Percentiles rank a stretch among this genome's conserved stretches.
Evolutionary conservation across 139 green algal species (phyloP).

Genomic region (Chlamydomonas incerta): DNA sequence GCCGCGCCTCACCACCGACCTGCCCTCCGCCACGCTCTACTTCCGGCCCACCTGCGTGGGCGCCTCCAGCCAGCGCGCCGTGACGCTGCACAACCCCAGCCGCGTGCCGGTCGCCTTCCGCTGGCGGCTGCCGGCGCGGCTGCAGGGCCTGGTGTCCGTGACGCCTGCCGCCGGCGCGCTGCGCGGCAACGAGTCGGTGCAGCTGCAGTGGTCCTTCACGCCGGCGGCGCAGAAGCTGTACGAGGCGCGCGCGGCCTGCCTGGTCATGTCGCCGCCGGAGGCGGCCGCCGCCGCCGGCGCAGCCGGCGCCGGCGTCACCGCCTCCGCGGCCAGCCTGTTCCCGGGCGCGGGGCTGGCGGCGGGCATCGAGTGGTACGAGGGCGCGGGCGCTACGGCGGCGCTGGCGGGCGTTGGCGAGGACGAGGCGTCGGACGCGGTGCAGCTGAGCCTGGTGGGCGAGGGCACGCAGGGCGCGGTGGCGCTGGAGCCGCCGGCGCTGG

Average conservation of each 20-base stretch:
- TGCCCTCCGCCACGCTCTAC: slow-evolving; percentile 40
- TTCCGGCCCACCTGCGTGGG: slow-evolving; percentile 79
- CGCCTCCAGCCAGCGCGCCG: slow-evolving; percentile 55
- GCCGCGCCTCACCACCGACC: slow-evolving; percentile 54
- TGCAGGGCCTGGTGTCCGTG: slow-evolving; percentile 56
- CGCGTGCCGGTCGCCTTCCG: slow-evolving; percentile 62
- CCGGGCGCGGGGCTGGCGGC: neutral
- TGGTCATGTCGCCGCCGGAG: slow-evolving; percentile 37
- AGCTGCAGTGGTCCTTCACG: slow-evolving; percentile 64
- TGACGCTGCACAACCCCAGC: slow-evolving; percentile 71
- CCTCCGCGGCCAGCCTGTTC: neutral
- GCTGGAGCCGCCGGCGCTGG: slow-evolving; percentile 62
- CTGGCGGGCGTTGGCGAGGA: neutral
- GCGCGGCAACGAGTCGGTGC: slow-evolving; percentile 64
- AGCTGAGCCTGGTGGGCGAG: slow-evolving; percentile 66
- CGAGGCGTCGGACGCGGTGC: slow-evolving; percentile 3
- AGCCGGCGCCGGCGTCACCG: neutral
- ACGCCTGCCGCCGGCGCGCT: slow-evolving; percentile 59
- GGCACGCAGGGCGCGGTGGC: slow-evolving; percentile 67
- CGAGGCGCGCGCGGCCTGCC: slow-evolving; percentile 36
- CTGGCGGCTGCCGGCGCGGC: slow-evolving; percentile 60
- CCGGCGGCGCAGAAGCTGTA: slow-evolving; percentile 59
- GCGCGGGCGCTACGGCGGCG: neutral
- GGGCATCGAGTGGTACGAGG: neutral
- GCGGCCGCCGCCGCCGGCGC: neutral